A percentile compares a stretch with the other conserved stretches of the same genome.
Conservation (phyloP, 2,329 filamentous ascomycete species). For the Colletotrichum chlorophyti region DNA sequence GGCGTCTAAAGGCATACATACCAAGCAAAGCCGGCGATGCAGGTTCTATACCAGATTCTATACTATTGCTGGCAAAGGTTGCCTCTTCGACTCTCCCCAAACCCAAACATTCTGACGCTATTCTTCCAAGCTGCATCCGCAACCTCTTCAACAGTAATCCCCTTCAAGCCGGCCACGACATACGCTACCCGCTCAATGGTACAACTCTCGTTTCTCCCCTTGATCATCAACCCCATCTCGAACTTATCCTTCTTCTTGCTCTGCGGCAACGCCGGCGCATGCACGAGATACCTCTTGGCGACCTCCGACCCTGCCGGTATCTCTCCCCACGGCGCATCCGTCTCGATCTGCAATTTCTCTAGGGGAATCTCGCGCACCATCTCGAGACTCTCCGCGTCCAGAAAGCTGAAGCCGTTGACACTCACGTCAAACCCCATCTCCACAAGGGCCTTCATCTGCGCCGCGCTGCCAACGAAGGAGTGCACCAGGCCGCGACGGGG, state of each 20-base stretch:
- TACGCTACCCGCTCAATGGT: slow-evolving; percentile 52
- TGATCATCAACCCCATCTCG: slow-evolving; percentile 51
- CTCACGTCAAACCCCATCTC: slow-evolving; percentile 49
- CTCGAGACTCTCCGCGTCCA: slow-evolving; percentile 43
- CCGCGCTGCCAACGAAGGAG: slow-evolving; percentile 44
- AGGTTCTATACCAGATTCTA: no score
- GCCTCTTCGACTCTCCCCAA: slow-evolving; percentile 5
- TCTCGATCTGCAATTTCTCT: slow-evolving; percentile 51
- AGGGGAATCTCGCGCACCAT: slow-evolving; percentile 51
- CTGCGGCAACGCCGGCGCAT: slow-evolving; percentile 43
- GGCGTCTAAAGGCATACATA: no score
- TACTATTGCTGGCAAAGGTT: no score
- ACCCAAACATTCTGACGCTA: slow-evolving; percentile 39
- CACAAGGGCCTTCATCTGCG: slow-evolving; percentile 47
- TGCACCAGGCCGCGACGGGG: slow-evolving; percentile 46
- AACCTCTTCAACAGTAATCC: slow-evolving; percentile 48
- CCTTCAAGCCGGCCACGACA: slow-evolving; percentile 56
- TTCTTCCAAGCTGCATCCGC: slow-evolving; percentile 45
- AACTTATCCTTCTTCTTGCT: slow-evolving; percentile 59
- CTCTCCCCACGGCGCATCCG: slow-evolving; percentile 56
- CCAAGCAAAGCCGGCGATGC: no score
- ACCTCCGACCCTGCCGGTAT: slow-evolving; percentile 43
- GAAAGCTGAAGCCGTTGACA: slow-evolving; percentile 58
- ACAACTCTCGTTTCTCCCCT: slow-evolving; percentile 59
- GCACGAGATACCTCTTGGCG: slow-evolving; percentile 47